Evolutionary conservation across 2,329 filamentous ascomycete genomes (phyloP).

Genomic region (Fusarium piperis): DNA sequence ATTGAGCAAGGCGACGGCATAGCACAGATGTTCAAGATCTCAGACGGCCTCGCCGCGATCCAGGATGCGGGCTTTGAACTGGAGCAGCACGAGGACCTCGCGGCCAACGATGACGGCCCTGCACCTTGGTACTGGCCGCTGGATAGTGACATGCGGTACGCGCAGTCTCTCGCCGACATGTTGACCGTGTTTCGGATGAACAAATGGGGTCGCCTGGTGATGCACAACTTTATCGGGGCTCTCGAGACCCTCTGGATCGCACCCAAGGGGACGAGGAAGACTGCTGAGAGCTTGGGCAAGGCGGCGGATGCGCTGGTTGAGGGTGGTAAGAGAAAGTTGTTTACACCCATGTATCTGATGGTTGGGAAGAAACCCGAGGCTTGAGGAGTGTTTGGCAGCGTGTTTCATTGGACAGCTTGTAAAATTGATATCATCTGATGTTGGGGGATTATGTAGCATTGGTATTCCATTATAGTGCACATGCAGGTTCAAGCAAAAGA

Average conservation of each 20-base stretch:
- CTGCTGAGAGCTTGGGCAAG: slow-evolving; percentile 79
- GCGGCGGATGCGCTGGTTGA: slow-evolving; percentile 85
- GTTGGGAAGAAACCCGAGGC: slow-evolving; percentile 79
- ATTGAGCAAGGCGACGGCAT: slow-evolving; percentile 95
- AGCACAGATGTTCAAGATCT: slow-evolving; percentile 89
- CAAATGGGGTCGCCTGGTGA: slow-evolving; percentile 74
- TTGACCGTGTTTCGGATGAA: slow-evolving; percentile 87
- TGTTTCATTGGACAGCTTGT: background rate
- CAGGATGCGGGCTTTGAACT: slow-evolving; percentile 85
- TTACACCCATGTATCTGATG: slow-evolving; percentile 97
- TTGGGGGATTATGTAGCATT: background rate
- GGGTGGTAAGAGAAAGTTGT: slow-evolving; percentile 84
- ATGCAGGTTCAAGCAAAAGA: background rate
- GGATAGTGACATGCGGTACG: slow-evolving; percentile 77
- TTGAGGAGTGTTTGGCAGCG: background rate
- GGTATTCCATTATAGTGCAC: background rate
- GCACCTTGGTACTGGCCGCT: slow-evolving; percentile 93
- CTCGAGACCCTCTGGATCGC: slow-evolving; percentile 77
- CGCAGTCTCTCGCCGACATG: slow-evolving; percentile 77
- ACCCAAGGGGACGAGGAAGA: slow-evolving; percentile 85
- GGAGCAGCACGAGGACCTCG: slow-evolving; percentile 66
- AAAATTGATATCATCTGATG: background rate
- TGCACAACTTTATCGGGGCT: slow-evolving; percentile 77
- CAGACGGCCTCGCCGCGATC: slow-evolving; percentile 81
- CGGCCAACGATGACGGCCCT: slow-evolving; percentile 52